A percentile compares a stretch with the other conserved stretches of the same genome.
phyloP scores from a whole-genome alignment of 352 stramenopile species.

The Phytophthora palmivora region DNA sequence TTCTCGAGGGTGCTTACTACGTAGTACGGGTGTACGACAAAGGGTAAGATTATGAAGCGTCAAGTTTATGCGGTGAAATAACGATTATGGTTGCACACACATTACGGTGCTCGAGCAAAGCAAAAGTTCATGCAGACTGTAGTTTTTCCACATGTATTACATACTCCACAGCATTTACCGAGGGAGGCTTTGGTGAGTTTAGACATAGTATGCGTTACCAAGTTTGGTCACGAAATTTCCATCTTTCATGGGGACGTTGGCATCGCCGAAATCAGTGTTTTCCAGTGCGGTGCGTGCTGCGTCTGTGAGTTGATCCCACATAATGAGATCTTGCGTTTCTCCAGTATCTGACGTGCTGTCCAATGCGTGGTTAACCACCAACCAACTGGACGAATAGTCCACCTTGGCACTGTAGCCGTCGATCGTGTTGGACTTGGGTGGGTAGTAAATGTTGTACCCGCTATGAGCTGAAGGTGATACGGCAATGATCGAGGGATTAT shows the following conservation, averaged over 20 bases:
- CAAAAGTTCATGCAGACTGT: too few species aligned
- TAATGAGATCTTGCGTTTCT: slow-evolving; percentile 31
- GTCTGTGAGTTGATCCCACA: slow-evolving; percentile 32
- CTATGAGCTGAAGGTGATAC: slow-evolving; percentile 19
- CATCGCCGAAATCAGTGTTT: slow-evolving; percentile 34
- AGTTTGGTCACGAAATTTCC: slow-evolving; percentile 33
- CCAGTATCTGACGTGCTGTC: slow-evolving; percentile 7
- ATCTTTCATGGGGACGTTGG: slow-evolving; percentile 40
- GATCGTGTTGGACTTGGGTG: slow-evolving; percentile 6
- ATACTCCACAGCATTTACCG: too few species aligned
- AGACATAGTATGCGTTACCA: slow-evolving; percentile 15
- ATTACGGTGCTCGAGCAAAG: too few species aligned
- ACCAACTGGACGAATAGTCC: slow-evolving; percentile 25
- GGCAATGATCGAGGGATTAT: slow-evolving; percentile 11
- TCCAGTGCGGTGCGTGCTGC: too few species aligned
- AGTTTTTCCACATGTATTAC: too few species aligned
- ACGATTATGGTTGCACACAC: too few species aligned
- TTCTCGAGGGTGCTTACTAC: too few species aligned
- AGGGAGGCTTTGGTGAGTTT: too few species aligned
- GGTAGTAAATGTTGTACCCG: slow-evolving; percentile 13
- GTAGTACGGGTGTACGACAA: too few species aligned
- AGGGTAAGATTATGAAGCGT: too few species aligned
- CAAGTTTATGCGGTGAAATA: too few species aligned
- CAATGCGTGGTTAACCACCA: slow-evolving; percentile 9
- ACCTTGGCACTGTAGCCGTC: slow-evolving; percentile 18